Evolutionary conservation across 176 grass and related monocot species (phyloP), one percentile per base, ranked within the genome.

Genomic region (Rhynchospora tenuis): DNA sequence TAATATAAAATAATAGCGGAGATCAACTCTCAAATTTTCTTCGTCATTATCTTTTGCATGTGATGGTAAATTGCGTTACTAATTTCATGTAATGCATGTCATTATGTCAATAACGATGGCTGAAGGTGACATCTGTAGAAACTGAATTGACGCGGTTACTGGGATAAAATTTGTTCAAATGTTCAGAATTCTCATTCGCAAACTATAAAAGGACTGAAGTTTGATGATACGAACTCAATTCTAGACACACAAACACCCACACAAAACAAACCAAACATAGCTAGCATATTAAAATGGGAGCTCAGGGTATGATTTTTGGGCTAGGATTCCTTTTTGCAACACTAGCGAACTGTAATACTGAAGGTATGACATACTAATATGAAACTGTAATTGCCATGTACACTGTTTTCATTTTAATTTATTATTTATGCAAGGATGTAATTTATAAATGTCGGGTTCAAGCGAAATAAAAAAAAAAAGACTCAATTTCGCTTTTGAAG

Each of bases 201-300:
- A 27, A 82, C 59, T 82, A 82, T 82, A 82, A 46, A 82, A 51
- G 61, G 12, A 62, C 8, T 38, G 54, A 80, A 43, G 33, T 66
- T 26, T 28, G 61, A 65, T 27, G 28, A 79, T 26, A 12, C 19
- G 24, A 8, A 64, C 59, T 62, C 59, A 33, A 58, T 9, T 79
- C 23, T 27, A 79, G 1, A 79, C 52, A 64, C 10, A 75, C 12
- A 7, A 38, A 67, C 14, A 15, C 26, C 6, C 46, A 50, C 43
- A 48, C 9, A 50, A 7, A 74, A 1, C 15, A 4, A 75, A 75
- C 14, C 22, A 28, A 26, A 75, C 23, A 75, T 38, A 38, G 33
- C n/a, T n/a, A 74, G 71, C 11, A 43, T 64, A 64, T 16, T 27
- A 65, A 62, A 82, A 82, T 64, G 79, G 23, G 38, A 64, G 38